phyloP scores from a whole-genome alignment of 2,329 filamentous ascomycete genomes.

The Calonectria hawksworthii region DNA sequence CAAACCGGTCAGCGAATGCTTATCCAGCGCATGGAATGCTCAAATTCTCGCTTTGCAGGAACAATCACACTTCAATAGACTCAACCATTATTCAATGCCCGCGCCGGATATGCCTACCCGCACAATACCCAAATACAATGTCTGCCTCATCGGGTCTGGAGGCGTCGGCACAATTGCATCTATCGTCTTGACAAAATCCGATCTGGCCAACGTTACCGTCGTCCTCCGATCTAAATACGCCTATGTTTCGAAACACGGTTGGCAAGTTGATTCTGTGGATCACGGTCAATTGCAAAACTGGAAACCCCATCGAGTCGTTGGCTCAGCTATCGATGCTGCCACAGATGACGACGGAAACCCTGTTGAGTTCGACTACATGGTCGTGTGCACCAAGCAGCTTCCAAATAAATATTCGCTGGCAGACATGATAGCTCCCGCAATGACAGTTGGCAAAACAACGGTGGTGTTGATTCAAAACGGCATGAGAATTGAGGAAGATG shows the following conservation, averaged over 20 bases:
- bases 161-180: slow-evolving; percentile 4
- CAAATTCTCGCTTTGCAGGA: too few species aligned
- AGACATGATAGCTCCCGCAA: neutral
- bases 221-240: neutral
- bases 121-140: neutral
- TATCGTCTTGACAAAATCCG: neutral
- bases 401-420: neutral
- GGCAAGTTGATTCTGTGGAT: neutral
- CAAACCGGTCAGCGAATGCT: neutral
- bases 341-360: neutral
- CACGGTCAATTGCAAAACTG: neutral
- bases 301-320: neutral
- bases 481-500: neutral
- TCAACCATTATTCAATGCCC: neutral
- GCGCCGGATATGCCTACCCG: neutral
- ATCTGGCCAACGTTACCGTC: neutral
- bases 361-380: neutral
- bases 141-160: neutral
- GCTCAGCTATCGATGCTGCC: neutral
- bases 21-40: neutral
- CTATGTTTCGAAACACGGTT: neutral
- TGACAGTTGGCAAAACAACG: neutral
- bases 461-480: neutral
- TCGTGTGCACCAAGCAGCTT: neutral
- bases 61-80: neutral